Evolutionary conservation across 208 protist genomes (phyloP).

Genomic region (Trypanosoma congolense): DNA sequence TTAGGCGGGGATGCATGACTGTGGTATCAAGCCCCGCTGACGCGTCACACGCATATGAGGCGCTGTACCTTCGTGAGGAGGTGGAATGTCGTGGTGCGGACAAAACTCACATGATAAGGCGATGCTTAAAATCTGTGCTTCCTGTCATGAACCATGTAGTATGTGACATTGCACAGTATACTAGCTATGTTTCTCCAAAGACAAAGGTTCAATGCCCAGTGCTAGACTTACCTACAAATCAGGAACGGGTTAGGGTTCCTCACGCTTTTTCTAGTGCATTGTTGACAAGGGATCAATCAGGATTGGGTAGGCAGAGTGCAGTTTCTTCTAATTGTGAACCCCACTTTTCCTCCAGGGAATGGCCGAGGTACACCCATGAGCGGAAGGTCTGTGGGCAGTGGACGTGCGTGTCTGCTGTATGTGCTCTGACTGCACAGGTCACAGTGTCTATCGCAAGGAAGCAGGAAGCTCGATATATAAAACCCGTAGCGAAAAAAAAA

Average conservation of each 20-base stretch:
- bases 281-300: background rate
- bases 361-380: conserved; percentile 18
- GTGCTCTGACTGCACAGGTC: conserved; percentile 19
- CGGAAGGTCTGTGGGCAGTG: conserved; percentile 20
- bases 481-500: background rate
- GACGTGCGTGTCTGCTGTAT: conserved; percentile 21
- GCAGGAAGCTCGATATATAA: conserved; percentile 6
- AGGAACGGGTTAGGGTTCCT: background rate
- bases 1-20: conserved; percentile 3
- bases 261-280: background rate
- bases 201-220: conserved; percentile 2
- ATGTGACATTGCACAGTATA: conserved; percentile 14
- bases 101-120: conserved; percentile 8
- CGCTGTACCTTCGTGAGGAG: conserved; percentile 11
- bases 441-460: conserved; percentile 14
- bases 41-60: background rate
- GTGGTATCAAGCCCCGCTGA: background rate
- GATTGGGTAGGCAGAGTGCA: background rate
- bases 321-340: background rate
- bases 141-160: conserved; percentile 9
- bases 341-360: background rate
- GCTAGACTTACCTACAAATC: background rate
- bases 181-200: conserved; percentile 9
- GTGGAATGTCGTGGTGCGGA: conserved; percentile 15
- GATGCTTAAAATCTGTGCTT: conserved; percentile 14